phyloP scores from a whole-genome alignment of 441 rosid genomes.

The Kokia cookei region DNA sequence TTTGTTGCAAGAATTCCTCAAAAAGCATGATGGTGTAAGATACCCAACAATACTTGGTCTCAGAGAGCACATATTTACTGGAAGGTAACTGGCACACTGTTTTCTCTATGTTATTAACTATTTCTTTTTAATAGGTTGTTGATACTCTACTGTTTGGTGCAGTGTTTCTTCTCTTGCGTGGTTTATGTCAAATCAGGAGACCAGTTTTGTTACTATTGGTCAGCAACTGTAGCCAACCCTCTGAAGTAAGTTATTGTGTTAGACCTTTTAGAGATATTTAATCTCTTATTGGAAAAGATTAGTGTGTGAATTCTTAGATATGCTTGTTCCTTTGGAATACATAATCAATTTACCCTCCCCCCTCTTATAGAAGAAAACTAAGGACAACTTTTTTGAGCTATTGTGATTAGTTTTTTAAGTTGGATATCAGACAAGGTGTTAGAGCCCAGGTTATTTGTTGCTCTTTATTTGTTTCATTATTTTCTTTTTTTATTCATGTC shows the following conservation, averaged over 20 bases:
- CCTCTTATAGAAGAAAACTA: neutral
- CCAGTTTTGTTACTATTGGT: slow-evolving; percentile 97
- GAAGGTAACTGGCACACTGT: slow-evolving; percentile 54
- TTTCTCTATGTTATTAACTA: neutral
- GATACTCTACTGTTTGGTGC: slow-evolving; percentile 23
- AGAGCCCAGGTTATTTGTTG: neutral
- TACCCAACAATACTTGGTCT: slow-evolving; percentile 95
- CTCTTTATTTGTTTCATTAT: neutral
- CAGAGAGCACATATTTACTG: slow-evolving; percentile 98
- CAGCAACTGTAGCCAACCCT: slow-evolving; percentile 93
- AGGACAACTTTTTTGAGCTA: neutral
- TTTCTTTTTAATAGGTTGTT: neutral
- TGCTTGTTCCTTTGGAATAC: neutral
- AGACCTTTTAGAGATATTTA: no score
- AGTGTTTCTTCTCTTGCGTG: slow-evolving; percentile 99
- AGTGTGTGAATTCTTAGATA: neutral
- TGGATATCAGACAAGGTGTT: neutral
- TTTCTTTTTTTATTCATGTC: neutral
- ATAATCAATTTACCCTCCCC: neutral
- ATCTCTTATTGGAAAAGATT: neutral
- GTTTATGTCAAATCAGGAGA: slow-evolving; percentile 99
- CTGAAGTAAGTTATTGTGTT: slow-evolving; percentile 51
- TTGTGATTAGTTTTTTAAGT: neutral
- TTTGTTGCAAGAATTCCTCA: slow-evolving; percentile 88
- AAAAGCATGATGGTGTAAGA: slow-evolving; percentile 90